phyloP scores from a whole-genome alignment of 352 stramenopile species.

The Globisporangium sylvaticum region DNA sequence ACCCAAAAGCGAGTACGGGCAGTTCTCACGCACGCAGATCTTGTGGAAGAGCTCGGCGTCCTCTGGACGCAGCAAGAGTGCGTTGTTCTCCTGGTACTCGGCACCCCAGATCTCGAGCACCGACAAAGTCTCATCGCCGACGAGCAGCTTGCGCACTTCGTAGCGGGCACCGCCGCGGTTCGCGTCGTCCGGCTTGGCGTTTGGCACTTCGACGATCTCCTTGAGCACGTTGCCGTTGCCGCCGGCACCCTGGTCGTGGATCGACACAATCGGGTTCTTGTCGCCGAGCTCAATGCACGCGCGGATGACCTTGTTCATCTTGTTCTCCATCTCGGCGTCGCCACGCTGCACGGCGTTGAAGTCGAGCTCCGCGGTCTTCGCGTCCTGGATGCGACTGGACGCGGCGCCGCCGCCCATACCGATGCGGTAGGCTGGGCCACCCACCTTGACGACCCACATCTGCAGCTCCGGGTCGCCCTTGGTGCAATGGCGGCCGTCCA shows the following conservation, averaged over 20 bases:
- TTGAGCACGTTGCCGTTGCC: conserved; percentile 99
- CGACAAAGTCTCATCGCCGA: conserved; percentile 97
- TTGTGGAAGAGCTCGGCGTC: conserved; percentile 91
- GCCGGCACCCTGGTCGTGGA: conserved; percentile 99
- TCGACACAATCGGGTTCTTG: conserved; percentile 98
- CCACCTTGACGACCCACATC: conserved; percentile 99
- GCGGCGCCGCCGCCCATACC: conserved; percentile 98
- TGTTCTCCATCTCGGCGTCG: conserved; percentile 99
- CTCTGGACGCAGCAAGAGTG: conserved; percentile 91
- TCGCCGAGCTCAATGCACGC: conserved; percentile 97
- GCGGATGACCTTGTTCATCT: conserved; percentile 98
- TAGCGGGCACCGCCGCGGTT: conserved; percentile 86
- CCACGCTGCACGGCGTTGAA: conserved; percentile 99
- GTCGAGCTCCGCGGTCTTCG: conserved; percentile 93
- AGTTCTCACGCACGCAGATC: conserved; percentile 97
- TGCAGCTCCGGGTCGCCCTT: conserved; percentile 93
- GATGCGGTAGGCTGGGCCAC: conserved; percentile 98
- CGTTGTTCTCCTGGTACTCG: conserved; percentile 99
- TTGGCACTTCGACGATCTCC: conserved; percentile 95
- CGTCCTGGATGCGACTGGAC: conserved; percentile 93
- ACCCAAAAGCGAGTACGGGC: conserved; percentile 93
- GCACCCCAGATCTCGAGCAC: conserved; percentile 99
- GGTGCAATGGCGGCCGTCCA: conserved; percentile 91
- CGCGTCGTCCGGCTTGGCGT: conserved; percentile 84
- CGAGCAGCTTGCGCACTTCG: conserved; percentile 95